Evolutionary conservation across 106 monocot species (phyloP).

Genomic region (Acorus gramineus): DNA sequence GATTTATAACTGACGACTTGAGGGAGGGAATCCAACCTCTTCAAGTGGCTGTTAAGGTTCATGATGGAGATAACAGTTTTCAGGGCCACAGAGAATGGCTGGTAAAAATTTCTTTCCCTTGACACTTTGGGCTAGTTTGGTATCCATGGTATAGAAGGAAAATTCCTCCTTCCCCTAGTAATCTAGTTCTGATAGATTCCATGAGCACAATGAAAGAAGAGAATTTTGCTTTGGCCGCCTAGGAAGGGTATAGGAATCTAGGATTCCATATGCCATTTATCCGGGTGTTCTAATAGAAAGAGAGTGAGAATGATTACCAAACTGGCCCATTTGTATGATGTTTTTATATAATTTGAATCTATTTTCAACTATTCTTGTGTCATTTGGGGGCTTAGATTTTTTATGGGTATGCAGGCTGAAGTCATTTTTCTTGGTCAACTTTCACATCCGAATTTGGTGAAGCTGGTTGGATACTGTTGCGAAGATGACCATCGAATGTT

Average conservation of each 20-base stretch:
- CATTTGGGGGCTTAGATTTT: no score
- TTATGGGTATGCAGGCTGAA: constrained; percentile 26
- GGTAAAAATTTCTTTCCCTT: constrained; percentile 20
- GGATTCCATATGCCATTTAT: no score
- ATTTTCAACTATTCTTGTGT: not conserved
- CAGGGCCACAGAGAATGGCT: constrained; percentile 92
- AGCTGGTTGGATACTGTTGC: constrained; percentile 49
- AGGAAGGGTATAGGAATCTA: no score
- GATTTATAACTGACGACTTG: constrained; percentile 35
- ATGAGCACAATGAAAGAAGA: no score
- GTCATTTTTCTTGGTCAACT: constrained; percentile 49
- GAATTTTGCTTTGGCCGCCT: no score
- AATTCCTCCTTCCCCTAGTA: no score
- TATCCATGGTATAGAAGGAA: no score
- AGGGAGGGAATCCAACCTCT: constrained; percentile 36
- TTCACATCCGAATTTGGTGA: constrained; percentile 52
- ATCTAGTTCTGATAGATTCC: no score
- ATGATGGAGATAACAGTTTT: constrained; percentile 58
- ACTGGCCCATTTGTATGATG: no score
- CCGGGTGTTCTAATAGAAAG: no score
- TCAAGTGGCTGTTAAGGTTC: constrained; percentile 77
- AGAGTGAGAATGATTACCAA: no score
- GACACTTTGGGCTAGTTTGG: not conserved
- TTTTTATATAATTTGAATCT: no score
- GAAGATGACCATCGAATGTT: constrained; percentile 41